phyloP scores from a whole-genome alignment of 2,329 filamentous ascomycete genomes.

The Claviceps sp. region DNA sequence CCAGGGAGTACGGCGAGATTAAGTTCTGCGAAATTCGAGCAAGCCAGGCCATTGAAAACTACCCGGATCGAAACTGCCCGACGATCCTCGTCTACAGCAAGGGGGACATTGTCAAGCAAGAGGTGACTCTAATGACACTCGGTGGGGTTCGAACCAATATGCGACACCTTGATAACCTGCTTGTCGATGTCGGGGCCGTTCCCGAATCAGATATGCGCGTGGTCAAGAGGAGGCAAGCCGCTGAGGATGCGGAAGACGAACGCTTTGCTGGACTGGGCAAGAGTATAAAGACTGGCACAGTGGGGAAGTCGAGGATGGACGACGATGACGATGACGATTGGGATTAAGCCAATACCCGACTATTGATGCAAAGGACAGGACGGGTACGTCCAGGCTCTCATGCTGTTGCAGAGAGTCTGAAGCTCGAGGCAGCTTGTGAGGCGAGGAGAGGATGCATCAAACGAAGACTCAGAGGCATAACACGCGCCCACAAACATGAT shows the following conservation, averaged over 20 bases:
- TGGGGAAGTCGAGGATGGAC: conserved; percentile 27
- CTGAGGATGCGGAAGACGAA: conserved; percentile 48
- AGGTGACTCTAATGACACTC: conserved; percentile 77
- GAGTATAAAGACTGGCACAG: conserved; percentile 37
- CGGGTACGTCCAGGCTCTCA: no score
- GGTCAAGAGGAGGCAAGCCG: conserved; percentile 44
- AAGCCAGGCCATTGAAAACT: conserved; percentile 88
- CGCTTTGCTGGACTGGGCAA: conserved; percentile 28
- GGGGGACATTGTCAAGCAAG: conserved; percentile 79
- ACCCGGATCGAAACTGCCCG: conserved; percentile 88
- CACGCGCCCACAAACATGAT: not conserved
- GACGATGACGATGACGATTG: conserved; percentile 48
- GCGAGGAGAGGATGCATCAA: not conserved
- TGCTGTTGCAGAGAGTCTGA: not conserved
- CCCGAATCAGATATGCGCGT: conserved; percentile 68
- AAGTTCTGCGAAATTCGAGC: conserved; percentile 96
- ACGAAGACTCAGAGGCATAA: not conserved
- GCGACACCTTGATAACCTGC: conserved; percentile 63
- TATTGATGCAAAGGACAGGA: not conserved
- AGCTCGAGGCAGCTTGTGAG: not conserved
- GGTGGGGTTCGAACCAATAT: conserved; percentile 58
- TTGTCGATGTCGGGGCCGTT: conserved; percentile 73
- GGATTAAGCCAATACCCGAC: conserved; percentile 32
- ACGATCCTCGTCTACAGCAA: conserved; percentile 89
- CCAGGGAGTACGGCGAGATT: conserved; percentile 76